Evolutionary conservation across 345 rosid genomes (phyloP), one percentile per base, ranked within the genome.

Genomic region (Sisymbrium altissimum): DNA sequence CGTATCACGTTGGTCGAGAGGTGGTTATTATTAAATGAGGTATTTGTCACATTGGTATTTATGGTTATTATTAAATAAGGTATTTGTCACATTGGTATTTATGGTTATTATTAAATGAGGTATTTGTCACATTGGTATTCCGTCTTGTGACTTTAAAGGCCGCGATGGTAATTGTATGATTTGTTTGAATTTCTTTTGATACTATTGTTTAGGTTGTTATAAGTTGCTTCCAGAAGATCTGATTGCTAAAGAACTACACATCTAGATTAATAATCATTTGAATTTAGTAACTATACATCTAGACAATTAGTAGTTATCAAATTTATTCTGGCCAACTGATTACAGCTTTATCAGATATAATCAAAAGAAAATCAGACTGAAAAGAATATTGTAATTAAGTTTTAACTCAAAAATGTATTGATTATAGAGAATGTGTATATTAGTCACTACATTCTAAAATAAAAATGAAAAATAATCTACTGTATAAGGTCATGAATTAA

Each of bases 1-100:
- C 35, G 36, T 36, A 30, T 74, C 73, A 68, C 73, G 79, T 75
- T 59, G 2, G 38, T 14, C 46, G 46, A 68, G 63, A 68, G 46
- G 79, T 59, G 6, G 62, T 67, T 49, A 50, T 68, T 53, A 68
- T 39, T 43, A 60, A 59, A 23, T 33, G 44, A 30, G 44, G 2
- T 19, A 67, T 27, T 0, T 49, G 69, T 60, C 63, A 43, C 59
- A 48, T 58, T 74, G 52, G 58, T 66, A 74, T 74, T 58, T 58
- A 74, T 74, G 67, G 38, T 39, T 48, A 15, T 19, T 58, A 48
- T 57, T 38, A 48, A 60, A 23, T 33, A 36, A 30, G 44, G 2
- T 19, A 67, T 27, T 0, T 49, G 69, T 60, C 63, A 43, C 59
- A 48, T 58, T 74, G 52, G 58, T 66, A 74, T 74, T 58, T 58